Base-by-base conservation (phyloP, 1,284 basidiomycete species). In the Apiotrichum sp. region DNA sequence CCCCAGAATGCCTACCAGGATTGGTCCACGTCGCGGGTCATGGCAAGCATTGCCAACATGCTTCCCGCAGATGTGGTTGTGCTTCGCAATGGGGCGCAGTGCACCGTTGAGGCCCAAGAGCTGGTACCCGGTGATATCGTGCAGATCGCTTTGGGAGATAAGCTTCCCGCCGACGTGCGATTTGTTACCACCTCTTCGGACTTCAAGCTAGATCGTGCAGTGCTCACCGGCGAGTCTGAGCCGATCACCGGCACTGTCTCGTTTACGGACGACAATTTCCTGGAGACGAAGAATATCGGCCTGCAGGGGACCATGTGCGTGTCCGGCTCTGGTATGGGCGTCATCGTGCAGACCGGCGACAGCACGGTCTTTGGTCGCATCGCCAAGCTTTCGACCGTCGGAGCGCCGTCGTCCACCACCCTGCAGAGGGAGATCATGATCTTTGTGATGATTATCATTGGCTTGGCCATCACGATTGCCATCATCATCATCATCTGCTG, bases 271-370 rank as follows among this genome's bases (percentile, higher is more conserved):
- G 74, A 79, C 22, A 86, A 84, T 56, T 77, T 82, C 22, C 79
- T 85, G 6, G 83, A 84, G 65, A 82, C 81, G n/a, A 77, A 80
- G 61, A 86, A 86, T 68, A 77, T 86, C 45, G 84, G 82, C 3
- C 75, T 86, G 11, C 82, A 84, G 71, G 84, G 84, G 11, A 86
- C 84, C 0, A 77, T 83, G 32, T 84, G 83, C 62, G 79, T 82
- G 1, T 79, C 80, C 47, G 85, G 85, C 5, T 80, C 71, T 32
- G 84, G 82, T 51, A 73, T 74, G n/a, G 72, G 70, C 35, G 70
- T 83, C 16, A 83, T 84, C 29, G 80, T 84, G 53, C 80, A 81
- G 46, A 83, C 81, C 0, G 83, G 84, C 44, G 80, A 84, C 66
- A 76, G 74, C 38, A 83, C 84, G 3, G 80, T 80, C 52, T 81